Base-by-base conservation (phyloP, 352 stramenopile species). In the Phytopythium sindhum region DNA sequence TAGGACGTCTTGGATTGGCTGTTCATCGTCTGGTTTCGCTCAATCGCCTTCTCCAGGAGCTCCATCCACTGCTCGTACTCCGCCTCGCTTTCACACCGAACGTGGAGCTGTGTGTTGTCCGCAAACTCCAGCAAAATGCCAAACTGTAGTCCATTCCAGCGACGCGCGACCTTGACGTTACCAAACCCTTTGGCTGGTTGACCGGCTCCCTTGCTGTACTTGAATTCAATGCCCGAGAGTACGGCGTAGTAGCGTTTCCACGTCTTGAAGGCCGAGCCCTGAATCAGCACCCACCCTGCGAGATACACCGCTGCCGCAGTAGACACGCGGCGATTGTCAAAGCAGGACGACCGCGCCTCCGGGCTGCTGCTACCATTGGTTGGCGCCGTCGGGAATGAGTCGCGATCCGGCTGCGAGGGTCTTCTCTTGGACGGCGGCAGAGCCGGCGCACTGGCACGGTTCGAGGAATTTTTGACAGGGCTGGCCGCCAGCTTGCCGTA, bases 191-290 rank as follows among this genome's bases (percentile, higher is more conserved):
- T 89, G 1, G 83, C 84, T 12, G 80, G 64, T n/a, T 89, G 79
- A 0, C 85, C 85, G 1, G 72, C 71, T 2, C 77, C 82, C 29
- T 84, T 78, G 61, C 78, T 85, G 77, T 87, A 92, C 63, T 86
- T 86, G 55, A 94, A 91, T 44, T 94, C 83, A 4, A 82, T 62
- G 0, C 85, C 85, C 0, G 85, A 89, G 3, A 92, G 67, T 51
- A 89, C 80, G 0, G 81, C 85, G 54, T 84, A 90, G 54, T 88
- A 87, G 12, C 75, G 74, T 60, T 91, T 91, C 85, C 85, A 94
- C 59, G 67, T 54, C 58, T 77, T 85, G 33, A 91, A 78, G 15
- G 78, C 80, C n/a, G 69, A 70, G 64, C 70, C 72, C 60, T 88
- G 77, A 48, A 91, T 78, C 57, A 79, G 84, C 12, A 94, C 65